Percentiles rank a stretch among this genome's conserved stretches.
phyloP scores from a whole-genome alignment of 257 asterid species.

The Plantago ovata region DNA sequence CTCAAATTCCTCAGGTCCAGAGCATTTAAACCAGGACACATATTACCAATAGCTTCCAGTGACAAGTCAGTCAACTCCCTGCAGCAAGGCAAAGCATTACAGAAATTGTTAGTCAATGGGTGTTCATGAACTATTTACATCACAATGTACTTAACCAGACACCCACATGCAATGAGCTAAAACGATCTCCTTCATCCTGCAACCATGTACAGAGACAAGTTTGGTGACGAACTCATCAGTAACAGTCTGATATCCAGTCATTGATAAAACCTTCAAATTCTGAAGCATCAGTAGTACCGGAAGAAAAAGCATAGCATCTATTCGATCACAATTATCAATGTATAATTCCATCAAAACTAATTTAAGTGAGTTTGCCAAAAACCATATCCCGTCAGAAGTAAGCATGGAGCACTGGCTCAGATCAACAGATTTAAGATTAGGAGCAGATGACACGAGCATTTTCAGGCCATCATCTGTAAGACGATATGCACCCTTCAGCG shows the following conservation, averaged over 20 bases:
- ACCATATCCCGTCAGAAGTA: conserved; percentile 63
- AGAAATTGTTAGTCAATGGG: background rate
- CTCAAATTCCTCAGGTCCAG: conserved; percentile 59
- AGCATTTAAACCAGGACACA: conserved; percentile 53
- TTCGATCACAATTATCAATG: conserved; percentile 58
- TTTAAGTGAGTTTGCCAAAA: conserved; percentile 52
- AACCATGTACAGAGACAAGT: conserved; percentile 48
- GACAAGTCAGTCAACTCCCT: conserved; percentile 77
- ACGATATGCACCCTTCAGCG: conserved; percentile 92
- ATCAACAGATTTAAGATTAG: conserved; percentile 75
- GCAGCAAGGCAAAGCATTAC: conserved; percentile 22
- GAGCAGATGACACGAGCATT: conserved; percentile 67
- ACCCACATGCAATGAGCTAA: conserved; percentile 76
- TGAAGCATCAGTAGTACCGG: conserved; percentile 63
- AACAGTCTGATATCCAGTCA: conserved; percentile 64
- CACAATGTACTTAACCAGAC: conserved; percentile 10
- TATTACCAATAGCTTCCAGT: conserved; percentile 51
- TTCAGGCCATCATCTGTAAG: conserved; percentile 75
- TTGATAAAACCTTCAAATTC: conserved; percentile 77
- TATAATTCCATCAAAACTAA: conserved; percentile 70
- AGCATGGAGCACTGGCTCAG: conserved; percentile 80
- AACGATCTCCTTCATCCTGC: conserved; percentile 74
- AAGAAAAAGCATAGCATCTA: conserved; percentile 69
- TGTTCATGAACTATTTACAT: background rate
- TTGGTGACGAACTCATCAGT: conserved; percentile 57